These are phyloP conservation scores for Hordeum pubiflorum DNA, from an alignment of 202 grass and related monocot species.

Conservation along the genomic window DNA sequence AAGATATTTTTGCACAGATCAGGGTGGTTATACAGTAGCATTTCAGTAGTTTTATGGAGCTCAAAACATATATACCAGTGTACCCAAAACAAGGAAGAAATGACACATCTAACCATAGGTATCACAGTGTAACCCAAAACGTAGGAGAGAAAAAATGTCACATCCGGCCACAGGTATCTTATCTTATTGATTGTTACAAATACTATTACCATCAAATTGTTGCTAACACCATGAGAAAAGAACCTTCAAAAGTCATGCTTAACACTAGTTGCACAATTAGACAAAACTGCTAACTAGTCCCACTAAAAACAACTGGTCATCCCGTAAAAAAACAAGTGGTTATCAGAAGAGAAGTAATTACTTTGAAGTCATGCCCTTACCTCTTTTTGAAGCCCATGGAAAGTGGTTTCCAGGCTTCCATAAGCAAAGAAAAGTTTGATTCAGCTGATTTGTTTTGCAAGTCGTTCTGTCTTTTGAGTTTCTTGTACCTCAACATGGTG, in stretches of 20 bases:
- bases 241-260: background rate
- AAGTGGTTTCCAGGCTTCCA: constrained; percentile 94
- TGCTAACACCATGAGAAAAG: background rate
- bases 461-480: constrained; percentile 50
- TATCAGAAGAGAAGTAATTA: background rate
- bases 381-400: constrained; percentile 95
- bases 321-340: background rate
- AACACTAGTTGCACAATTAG: background rate
- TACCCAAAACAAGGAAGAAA: background rate
- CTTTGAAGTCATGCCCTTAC: constrained; percentile 25
- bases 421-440: constrained; percentile 67
- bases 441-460: constrained; percentile 35
- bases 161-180: background rate
- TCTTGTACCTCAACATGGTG: constrained; percentile 79
- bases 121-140: background rate
- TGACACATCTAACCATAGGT: background rate
- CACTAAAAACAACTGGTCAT: too few relatives aligned
- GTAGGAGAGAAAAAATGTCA: background rate
- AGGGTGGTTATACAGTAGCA: background rate
- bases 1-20: background rate
- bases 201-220: background rate
- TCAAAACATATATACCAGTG: background rate
- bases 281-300: background rate
- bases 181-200: too few relatives aligned
- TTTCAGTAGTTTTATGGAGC: background rate